These are phyloP conservation scores for Stachybotrys chartarum DNA, from an alignment of 2,329 filamentous ascomycete genomes.

Conservation along the genomic window DNA sequence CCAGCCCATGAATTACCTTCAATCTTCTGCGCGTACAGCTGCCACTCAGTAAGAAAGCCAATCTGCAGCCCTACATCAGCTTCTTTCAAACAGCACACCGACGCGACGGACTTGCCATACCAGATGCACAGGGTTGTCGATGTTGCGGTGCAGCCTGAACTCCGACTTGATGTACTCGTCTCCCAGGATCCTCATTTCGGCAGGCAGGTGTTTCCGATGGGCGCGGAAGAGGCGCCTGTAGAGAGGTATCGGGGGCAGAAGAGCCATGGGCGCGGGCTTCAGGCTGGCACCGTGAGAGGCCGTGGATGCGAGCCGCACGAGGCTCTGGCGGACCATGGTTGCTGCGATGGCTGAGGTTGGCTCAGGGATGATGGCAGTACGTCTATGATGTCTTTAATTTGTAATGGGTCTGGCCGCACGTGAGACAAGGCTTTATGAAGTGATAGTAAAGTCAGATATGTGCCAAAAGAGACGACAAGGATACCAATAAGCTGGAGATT, in stretches of 20 bases:
- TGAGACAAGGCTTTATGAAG: too few relatives aligned
- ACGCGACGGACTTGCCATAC: conserved; percentile 38
- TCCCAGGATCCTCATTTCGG: conserved; percentile 72
- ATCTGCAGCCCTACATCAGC: conserved; percentile 47
- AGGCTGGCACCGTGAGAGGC: conserved; percentile 20
- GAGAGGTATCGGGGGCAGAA: conserved; percentile 80
- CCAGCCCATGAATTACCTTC: conserved; percentile 83
- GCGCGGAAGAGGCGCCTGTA: conserved; percentile 83
- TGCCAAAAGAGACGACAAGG: too few relatives aligned
- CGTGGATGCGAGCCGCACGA: conserved; percentile 29
- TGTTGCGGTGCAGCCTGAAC: conserved; percentile 73
- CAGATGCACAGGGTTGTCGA: conserved; percentile 89
- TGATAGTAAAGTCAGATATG: too few relatives aligned
- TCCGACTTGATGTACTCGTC: conserved; percentile 92
- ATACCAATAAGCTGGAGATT: too few relatives aligned
- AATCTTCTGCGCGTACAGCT: conserved; percentile 85
- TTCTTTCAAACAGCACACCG: not conserved
- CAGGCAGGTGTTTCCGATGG: conserved; percentile 71
- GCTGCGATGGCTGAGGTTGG: not conserved
- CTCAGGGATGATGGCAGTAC: not conserved
- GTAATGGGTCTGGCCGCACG: too few relatives aligned
- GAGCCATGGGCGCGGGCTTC: conserved; percentile 45
- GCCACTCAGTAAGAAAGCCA: conserved; percentile 95
- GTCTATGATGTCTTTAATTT: not conserved
- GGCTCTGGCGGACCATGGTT: conserved; percentile 18